Evolutionary conservation across 2,329 filamentous ascomycete genomes (phyloP), one percentile per base, ranked within the genome.

Genomic region (Samsoniella hepiali): DNA sequence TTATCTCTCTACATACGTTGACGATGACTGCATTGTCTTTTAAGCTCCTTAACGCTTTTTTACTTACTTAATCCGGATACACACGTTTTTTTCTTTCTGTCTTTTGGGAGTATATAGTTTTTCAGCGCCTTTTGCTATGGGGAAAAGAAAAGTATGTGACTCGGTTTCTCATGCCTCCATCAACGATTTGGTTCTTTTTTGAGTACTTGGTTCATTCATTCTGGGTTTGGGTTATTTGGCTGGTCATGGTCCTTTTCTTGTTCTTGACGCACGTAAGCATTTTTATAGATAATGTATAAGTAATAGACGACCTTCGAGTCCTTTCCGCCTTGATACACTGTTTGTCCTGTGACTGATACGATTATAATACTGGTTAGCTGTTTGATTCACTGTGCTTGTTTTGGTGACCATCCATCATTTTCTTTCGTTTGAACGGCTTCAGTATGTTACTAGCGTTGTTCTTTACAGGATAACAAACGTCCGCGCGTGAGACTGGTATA

Each of bases 201-300:
- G 42, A 3, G 31, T 57, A 40, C 11, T 3, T 31, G 10, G 32
- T 5, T 3, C 15, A 27, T 31, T 32, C 11, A 31, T 32, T 13
- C 6, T 13, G 47, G 27, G 7, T 15, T 51, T 27, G 45, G 45
- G 3, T 38, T 27, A 13, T 9, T 34, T 3, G 11, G 11, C 40
- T 15, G 44, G 56, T 58, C 42, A 27, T 49, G 38, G 44, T 49
- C 11, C 44, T 42, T 27, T 15, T 29, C 40, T 4, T n/a, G 3
- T 57, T 47, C 42, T 40, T 9, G 11, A 40, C 38, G 38, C 38
- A 38, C 47, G 15, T 27, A 32, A 27, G 32, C 50, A n/a, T 27
- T 49, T 49, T 5, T 49, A 29, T 58, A 22, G 15, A 59, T 59
- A 50, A 59, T 59, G 45, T 59, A 59, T 59, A 51, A 59, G 57